Evolutionary conservation across 1,284 basidiomycete genomes (phyloP), one percentile per base, ranked within the genome.

Genomic region (Fomitopsis betulina): DNA sequence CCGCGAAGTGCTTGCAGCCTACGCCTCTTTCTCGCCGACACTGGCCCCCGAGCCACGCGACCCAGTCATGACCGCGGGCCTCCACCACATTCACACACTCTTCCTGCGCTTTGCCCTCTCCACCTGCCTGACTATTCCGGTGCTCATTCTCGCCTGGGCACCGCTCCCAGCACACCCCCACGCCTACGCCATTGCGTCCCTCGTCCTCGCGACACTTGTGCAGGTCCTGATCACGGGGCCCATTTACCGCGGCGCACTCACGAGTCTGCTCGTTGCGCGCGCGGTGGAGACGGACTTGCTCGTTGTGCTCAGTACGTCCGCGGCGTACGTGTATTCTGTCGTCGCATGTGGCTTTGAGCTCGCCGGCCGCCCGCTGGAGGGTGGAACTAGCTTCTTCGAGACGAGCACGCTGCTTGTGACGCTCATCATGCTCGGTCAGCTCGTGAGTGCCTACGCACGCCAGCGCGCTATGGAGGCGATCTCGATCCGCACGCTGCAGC

Each of bases 81-180:
- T 58, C 12, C 69, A 68, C 55, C 70, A 71, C 57, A 64, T 76
- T 12, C 67, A 67, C 10, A 57, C 62, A 7, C 68, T 76, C 30
- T 63, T 67, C 10, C 9, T 68, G 13, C 73, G 76, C 27, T 76
- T 75, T 1, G 59, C 66, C 19, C 37, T 69, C 8, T 75, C 73
- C 12, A 67, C 67, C 12, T 19, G 70, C 19, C 65, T 79, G 21
- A 75, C 75, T 19, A 70, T 79, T 38, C 79, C 79, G 0, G 75
- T 81, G 10, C 70, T 80, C 9, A 65, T 80, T 37, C 69, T 80
- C 64, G 70, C 78, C 1, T 80, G 79, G 79, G 76, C 77, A 3
- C 72, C 73, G 3, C 69, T 79, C 10, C 73, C 71, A 7, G 53
- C 62, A 42, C 67, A 68, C 47, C 69, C 73, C 5, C 63, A 65